Percentiles rank a stretch among this genome's conserved stretches.
phyloP scores from a whole-genome alignment of 2,329 filamentous ascomycete genomes.

The Colletotrichum tamarilloi region DNA sequence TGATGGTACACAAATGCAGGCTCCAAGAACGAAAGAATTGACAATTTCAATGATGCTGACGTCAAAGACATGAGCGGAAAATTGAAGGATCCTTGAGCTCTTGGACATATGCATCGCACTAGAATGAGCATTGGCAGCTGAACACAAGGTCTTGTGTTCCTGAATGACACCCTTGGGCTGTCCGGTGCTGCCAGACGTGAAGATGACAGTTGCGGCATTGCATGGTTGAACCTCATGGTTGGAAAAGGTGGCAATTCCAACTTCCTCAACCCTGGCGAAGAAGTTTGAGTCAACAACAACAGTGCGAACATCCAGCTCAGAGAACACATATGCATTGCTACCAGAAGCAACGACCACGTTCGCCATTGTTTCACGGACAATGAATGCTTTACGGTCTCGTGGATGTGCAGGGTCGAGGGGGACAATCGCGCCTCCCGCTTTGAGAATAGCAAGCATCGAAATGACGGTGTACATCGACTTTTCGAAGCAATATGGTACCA shows the following conservation, averaged over 20 bases:
- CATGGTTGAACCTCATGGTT: slow-evolving; percentile 2
- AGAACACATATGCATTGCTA: background rate
- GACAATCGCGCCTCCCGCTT: slow-evolving; percentile 46
- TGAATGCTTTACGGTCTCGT: slow-evolving; percentile 18
- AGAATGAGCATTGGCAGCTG: slow-evolving; percentile 34
- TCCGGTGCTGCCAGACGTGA: slow-evolving; percentile 65
- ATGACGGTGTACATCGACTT: slow-evolving; percentile 43
- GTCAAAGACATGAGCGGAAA: slow-evolving; percentile 49
- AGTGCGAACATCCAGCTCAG: background rate
- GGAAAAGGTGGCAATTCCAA: background rate
- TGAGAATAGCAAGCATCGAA: slow-evolving; percentile 45
- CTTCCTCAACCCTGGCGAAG: slow-evolving; percentile 3
- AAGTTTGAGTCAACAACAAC: background rate
- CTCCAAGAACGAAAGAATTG: slow-evolving; percentile 49
- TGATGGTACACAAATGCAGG: slow-evolving; percentile 50
- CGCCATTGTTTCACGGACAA: background rate
- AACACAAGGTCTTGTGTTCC: slow-evolving; percentile 41
- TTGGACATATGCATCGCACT: slow-evolving; percentile 7
- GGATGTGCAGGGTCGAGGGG: slow-evolving; percentile 41
- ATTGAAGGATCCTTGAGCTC: slow-evolving; percentile 34
- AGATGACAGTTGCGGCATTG: slow-evolving; percentile 52
- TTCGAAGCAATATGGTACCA: slow-evolving; percentile 43
- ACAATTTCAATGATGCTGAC: slow-evolving; percentile 51
- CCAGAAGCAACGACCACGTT: slow-evolving; percentile 2
- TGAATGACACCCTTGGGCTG: slow-evolving; percentile 62